Evolutionary conservation across 805 yeast species (phyloP).

Genomic region (Candida sanyiensis): DNA sequence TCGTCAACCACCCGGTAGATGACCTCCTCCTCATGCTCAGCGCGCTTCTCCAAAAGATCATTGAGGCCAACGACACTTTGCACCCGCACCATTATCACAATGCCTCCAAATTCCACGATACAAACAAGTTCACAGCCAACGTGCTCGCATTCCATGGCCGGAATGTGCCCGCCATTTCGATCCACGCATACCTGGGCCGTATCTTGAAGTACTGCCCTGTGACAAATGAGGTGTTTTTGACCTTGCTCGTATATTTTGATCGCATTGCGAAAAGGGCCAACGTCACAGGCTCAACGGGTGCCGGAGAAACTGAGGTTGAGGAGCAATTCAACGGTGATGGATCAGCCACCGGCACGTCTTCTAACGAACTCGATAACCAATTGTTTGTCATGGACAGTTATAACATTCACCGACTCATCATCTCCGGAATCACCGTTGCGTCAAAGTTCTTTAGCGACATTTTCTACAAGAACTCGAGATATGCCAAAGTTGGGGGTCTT

Average conservation of each 20-base stretch:
- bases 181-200: slow-evolving; percentile 83
- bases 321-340: slow-evolving; percentile 14
- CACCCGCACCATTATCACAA: slow-evolving; percentile 47
- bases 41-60: slow-evolving; percentile 76
- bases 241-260: slow-evolving; percentile 89
- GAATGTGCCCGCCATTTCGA: slow-evolving; percentile 90
- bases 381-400: slow-evolving; percentile 93
- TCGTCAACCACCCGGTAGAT: slow-evolving; percentile 76
- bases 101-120: slow-evolving; percentile 26
- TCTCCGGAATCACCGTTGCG: slow-evolving; percentile 92
- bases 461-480: slow-evolving; percentile 88
- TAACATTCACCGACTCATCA: slow-evolving; percentile 89
- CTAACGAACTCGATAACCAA: slow-evolving; percentile 37
- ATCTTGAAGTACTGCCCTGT: slow-evolving; percentile 96
- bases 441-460: slow-evolving; percentile 93
- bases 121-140: slow-evolving; percentile 51
- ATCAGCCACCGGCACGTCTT: not conserved
- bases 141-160: slow-evolving; percentile 93
- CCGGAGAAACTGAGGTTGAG: slow-evolving; percentile 19
- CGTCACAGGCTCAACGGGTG: slow-evolving; percentile 20
- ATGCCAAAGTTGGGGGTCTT: slow-evolving; percentile 93
- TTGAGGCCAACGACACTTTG: slow-evolving; percentile 81
- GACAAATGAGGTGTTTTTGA: slow-evolving; percentile 92
- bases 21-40: slow-evolving; percentile 82
- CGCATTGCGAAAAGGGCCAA: slow-evolving; percentile 84